These are phyloP conservation scores for Cutaneotrichosporon sp. DNA, from an alignment of 1,284 basidiomycete genomes.

Conservation along the genomic window DNA sequence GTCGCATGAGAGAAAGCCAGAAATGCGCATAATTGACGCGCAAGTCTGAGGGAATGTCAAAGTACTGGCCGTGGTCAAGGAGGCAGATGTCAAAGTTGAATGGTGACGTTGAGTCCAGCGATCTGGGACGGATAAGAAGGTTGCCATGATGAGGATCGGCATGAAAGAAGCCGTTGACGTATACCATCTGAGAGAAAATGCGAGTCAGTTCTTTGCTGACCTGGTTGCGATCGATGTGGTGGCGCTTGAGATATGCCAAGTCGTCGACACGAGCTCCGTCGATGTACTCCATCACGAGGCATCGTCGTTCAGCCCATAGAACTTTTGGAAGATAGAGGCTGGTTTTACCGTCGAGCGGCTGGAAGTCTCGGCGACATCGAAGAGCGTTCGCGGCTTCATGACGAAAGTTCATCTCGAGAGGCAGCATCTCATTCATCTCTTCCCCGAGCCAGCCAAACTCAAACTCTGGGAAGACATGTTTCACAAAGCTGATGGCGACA, in stretches of 20 bases:
- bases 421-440: slow-evolving; percentile 87
- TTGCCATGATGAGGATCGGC: slow-evolving; percentile 61
- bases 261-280: slow-evolving; percentile 87
- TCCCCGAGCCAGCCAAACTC: slow-evolving; percentile 92
- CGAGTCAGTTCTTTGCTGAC: slow-evolving; percentile 83
- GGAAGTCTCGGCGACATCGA: slow-evolving; percentile 68
- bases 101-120: slow-evolving; percentile 61
- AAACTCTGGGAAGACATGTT: slow-evolving; percentile 62
- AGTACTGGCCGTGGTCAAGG: slow-evolving; percentile 81
- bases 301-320: slow-evolving; percentile 72
- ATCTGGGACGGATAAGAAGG: slow-evolving; percentile 76
- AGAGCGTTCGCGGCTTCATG: slow-evolving; percentile 85
- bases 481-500: slow-evolving; percentile 68
- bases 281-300: slow-evolving; percentile 87
- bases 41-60: slow-evolving; percentile 72
- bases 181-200: slow-evolving; percentile 88
- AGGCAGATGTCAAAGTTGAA: slow-evolving; percentile 93
- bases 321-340: slow-evolving; percentile 89
- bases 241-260: slow-evolving; percentile 71
- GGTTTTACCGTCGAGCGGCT: slow-evolving; percentile 57
- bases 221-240: slow-evolving; percentile 88
- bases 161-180: slow-evolving; percentile 68
- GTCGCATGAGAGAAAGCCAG: slow-evolving; percentile 79
- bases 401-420: slow-evolving; percentile 75
- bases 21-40: slow-evolving; percentile 59